Percentiles rank a stretch among this genome's conserved stretches.
phyloP scores from a whole-genome alignment of 768 basidiomycete genomes.

The Mycena amicta region DNA sequence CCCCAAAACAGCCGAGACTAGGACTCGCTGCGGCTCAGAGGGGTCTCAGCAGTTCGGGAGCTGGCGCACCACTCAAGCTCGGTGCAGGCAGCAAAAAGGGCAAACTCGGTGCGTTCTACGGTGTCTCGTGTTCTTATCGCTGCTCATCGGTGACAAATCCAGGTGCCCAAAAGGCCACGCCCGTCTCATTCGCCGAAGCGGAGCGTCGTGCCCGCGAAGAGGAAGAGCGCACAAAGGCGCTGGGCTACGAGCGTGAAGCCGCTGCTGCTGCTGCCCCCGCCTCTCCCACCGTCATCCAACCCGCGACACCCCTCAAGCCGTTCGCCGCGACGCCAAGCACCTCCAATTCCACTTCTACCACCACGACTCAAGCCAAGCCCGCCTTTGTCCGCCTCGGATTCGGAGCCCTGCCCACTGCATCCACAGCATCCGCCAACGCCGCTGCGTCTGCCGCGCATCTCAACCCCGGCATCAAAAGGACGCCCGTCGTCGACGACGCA shows the following conservation, averaged over 20 bases:
- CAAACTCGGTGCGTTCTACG: slow-evolving; percentile 16
- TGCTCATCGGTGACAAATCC: slow-evolving; percentile 73
- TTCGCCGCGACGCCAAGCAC: slow-evolving; percentile 28
- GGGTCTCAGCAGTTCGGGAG: slow-evolving; percentile 15
- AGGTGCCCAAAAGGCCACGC: slow-evolving; percentile 85
- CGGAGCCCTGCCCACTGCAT: slow-evolving; percentile 12
- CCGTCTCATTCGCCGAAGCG: slow-evolving; percentile 93
- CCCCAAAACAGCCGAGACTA: slow-evolving; percentile 31
- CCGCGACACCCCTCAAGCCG: slow-evolving; percentile 6
- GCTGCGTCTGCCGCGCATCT: not conserved
- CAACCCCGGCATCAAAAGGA: slow-evolving; percentile 17
- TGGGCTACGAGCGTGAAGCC: slow-evolving; percentile 86
- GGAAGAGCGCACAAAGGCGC: slow-evolving; percentile 86
- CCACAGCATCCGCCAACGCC: not conserved
- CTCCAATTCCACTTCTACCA: slow-evolving; percentile 27
- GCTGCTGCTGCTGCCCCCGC: slow-evolving; percentile 43
- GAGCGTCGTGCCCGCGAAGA: slow-evolving; percentile 90
- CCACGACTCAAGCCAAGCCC: slow-evolving; percentile 8
- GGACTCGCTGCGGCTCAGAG: slow-evolving; percentile 18
- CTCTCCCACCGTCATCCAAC: slow-evolving; percentile 1
- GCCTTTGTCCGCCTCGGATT: slow-evolving; percentile 19
- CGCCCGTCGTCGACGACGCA: slow-evolving; percentile 50
- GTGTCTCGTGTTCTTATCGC: slow-evolving; percentile 32
- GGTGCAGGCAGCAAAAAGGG: slow-evolving; percentile 24
- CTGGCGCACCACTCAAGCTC: slow-evolving; percentile 16